Percentiles rank a stretch among this genome's conserved stretches.
Conservation (phyloP, 2,329 filamentous ascomycete species). For the Pestalotiopsis sp. region DNA sequence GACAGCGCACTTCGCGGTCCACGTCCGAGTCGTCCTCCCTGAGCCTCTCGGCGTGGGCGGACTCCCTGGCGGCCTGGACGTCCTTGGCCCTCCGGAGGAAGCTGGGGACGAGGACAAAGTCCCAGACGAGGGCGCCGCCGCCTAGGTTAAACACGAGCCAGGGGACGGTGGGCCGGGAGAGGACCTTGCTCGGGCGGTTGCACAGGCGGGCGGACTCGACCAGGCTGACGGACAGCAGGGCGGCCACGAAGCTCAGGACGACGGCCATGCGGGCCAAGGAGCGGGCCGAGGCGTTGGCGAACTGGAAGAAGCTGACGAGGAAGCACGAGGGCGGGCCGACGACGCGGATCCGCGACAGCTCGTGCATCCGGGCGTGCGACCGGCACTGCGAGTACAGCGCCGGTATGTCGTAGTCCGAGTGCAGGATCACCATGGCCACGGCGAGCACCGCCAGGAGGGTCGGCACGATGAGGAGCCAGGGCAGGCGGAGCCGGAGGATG, state of each 20-base stretch:
- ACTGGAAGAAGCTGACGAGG: conserved; percentile 51
- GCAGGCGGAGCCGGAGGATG: conserved; percentile 55
- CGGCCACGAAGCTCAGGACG: conserved; percentile 47
- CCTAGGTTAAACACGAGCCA: conserved; percentile 53
- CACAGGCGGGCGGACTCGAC: conserved; percentile 50
- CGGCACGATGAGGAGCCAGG: conserved; percentile 54
- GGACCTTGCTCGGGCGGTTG: conserved; percentile 32
- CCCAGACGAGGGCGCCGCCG: conserved; percentile 54
- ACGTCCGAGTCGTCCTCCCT: conserved; percentile 30
- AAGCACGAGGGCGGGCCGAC: conserved; percentile 52
- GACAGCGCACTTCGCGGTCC: conserved; percentile 36
- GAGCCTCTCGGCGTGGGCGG: conserved; percentile 20
- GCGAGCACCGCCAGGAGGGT: conserved; percentile 48
- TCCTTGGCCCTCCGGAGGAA: conserved; percentile 46
- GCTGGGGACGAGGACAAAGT: conserved; percentile 52
- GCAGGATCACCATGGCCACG: conserved; percentile 41
- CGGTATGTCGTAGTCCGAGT: conserved; percentile 53
- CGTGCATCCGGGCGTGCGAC: conserved; percentile 46
- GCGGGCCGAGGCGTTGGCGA: conserved; percentile 43
- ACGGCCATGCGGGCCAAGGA: conserved; percentile 42
- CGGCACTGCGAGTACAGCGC: conserved; percentile 58
- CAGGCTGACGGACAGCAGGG: conserved; percentile 50
- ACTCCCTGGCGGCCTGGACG: conserved; percentile 31
- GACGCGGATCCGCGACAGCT: conserved; percentile 45
- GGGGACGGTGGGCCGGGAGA: conserved; percentile 35